These are phyloP conservation scores for Polygonum maritimum DNA, from an alignment of 148 eudicot species.

Conservation along the genomic window DNA sequence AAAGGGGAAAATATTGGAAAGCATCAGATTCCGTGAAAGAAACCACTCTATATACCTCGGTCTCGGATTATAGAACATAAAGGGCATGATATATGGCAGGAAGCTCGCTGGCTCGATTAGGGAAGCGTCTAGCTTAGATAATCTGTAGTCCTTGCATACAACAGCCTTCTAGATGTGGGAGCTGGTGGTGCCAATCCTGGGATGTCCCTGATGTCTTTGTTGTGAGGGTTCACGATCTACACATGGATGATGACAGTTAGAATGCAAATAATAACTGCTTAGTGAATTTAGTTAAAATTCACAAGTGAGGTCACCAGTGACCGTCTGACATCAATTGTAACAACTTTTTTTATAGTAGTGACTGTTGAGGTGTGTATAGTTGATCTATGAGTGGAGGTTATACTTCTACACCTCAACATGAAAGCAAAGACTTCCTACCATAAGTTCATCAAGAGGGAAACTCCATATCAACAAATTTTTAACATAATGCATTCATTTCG, in stretches of 20 bases:
- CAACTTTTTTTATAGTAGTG: not conserved
- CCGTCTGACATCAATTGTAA: not conserved
- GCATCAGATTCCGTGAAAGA: slow-evolving; percentile 7
- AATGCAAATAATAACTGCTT: not conserved
- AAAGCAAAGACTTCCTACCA: not conserved
- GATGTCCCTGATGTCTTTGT: slow-evolving; percentile 77
- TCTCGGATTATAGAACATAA: not conserved
- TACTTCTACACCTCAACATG: no score
- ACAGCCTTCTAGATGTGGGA: slow-evolving; percentile 60
- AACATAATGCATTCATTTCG: not conserved
- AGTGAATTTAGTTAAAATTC: not conserved
- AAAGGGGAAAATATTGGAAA: not conserved
- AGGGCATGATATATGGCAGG: slow-evolving; percentile 5
- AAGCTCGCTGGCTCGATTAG: not conserved
- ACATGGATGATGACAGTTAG: not conserved
- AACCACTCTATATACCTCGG: slow-evolving; percentile 7
- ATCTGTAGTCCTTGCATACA: slow-evolving; percentile 33
- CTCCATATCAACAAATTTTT: not conserved
- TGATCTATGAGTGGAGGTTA: no score
- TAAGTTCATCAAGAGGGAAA: not conserved
- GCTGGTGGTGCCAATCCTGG: slow-evolving; percentile 98
- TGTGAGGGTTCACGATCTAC: slow-evolving; percentile 81
- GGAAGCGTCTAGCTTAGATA: slow-evolving; percentile 18
- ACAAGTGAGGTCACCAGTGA: not conserved
- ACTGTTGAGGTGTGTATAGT: not conserved